These are phyloP conservation scores for Penicillium atrosanguineum DNA, from an alignment of 495 filamentous ascomycete genomes.

Conservation along the genomic window DNA sequence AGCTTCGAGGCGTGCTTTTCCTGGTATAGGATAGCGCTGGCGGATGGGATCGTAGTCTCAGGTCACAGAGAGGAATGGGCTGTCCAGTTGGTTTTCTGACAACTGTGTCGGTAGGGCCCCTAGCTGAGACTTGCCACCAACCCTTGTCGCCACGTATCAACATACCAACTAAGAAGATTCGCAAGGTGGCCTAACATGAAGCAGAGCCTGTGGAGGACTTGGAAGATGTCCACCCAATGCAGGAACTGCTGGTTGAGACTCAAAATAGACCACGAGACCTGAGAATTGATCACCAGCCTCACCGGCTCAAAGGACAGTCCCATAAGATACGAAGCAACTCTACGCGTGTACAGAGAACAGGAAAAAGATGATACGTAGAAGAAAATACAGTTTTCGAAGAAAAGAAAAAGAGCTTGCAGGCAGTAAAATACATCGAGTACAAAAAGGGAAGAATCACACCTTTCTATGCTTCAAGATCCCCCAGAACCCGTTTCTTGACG, in stretches of 20 bases:
- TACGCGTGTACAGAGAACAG: neutral
- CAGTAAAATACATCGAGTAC: slow-evolving; percentile 58
- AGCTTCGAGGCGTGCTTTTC: neutral
- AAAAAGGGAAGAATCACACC: slow-evolving; percentile 44
- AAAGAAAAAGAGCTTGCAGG: slow-evolving; percentile 50
- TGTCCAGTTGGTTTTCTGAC: neutral
- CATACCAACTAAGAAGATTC: neutral
- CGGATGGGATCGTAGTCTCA: neutral
- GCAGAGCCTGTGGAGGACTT: neutral
- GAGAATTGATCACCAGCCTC: neutral
- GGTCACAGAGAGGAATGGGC: neutral
- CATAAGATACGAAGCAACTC: neutral
- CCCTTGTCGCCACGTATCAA: slow-evolving; percentile 5
- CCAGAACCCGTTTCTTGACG: slow-evolving; percentile 40
- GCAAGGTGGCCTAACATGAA: neutral
- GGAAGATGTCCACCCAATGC: neutral
- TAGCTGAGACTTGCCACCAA: neutral
- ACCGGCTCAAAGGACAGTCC: neutral
- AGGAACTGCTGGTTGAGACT: too few relatives aligned
- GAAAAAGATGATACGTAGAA: slow-evolving; percentile 5
- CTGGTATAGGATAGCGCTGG: neutral
- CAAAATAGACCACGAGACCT: neutral
- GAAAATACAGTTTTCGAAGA: slow-evolving; percentile 41
- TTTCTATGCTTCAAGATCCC: slow-evolving; percentile 48
- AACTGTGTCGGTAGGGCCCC: neutral